phyloP scores from a whole-genome alignment of 1,284 basidiomycete genomes.

The Porogramme epimiltina region DNA sequence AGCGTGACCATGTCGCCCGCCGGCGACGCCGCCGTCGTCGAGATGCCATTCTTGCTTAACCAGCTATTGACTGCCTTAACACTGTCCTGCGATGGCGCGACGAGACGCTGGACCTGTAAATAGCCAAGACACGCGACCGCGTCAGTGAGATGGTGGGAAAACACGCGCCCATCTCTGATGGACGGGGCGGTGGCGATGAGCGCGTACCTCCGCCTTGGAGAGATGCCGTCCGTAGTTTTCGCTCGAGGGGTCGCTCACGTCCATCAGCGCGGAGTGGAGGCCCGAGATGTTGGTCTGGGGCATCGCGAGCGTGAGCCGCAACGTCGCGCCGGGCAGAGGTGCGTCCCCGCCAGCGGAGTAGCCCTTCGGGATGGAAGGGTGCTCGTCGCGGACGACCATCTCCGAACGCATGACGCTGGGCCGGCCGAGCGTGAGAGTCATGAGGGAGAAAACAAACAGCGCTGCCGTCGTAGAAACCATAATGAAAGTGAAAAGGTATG shows the following conservation, averaged over 20 bases:
- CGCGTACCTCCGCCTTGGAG: constrained; percentile 6
- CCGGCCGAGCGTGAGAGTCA: not conserved
- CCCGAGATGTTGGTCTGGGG: constrained; percentile 25
- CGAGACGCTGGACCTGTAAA: constrained; percentile 38
- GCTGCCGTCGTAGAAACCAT: not conserved
- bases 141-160: not conserved
- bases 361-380: not conserved
- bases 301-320: constrained; percentile 4
- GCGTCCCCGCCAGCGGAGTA: not conserved
- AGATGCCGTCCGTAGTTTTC: constrained; percentile 10
- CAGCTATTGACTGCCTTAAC: constrained; percentile 37
- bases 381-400: not conserved
- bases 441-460: constrained; percentile 1
- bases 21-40: constrained; percentile 28
- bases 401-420: not conserved
- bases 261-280: constrained; percentile 15
- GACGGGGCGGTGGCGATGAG: not conserved
- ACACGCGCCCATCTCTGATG: not conserved
- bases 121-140: not conserved
- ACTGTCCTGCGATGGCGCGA: constrained; percentile 36
- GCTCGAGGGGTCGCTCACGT: constrained; percentile 15
- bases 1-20: constrained; percentile 26
- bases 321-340: not conserved
- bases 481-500: not conserved
- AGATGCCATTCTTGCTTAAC: constrained; percentile 37